Evolutionary conservation across 2,329 filamentous ascomycete genomes (phyloP).

Genomic region (Xylariomycetidae sp.): DNA sequence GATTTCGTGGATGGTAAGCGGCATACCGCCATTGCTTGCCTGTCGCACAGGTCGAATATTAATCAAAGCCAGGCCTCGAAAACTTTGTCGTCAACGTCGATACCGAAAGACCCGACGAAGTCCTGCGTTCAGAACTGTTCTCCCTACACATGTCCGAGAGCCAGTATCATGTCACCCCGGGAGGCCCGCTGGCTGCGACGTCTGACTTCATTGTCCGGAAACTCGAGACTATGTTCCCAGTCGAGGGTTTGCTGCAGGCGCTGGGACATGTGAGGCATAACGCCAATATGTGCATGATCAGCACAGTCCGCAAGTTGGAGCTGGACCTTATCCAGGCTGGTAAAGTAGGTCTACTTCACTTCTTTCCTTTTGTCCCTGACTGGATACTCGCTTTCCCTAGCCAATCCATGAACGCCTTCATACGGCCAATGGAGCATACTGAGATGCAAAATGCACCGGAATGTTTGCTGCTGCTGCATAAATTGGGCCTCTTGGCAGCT

Average conservation of each 20-base stretch:
- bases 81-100: slow-evolving; percentile 32
- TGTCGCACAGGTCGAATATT: too few species aligned
- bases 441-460: too few species aligned
- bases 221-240: slow-evolving; percentile 29
- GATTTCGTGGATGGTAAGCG: slow-evolving; percentile 46
- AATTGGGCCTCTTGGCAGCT: slow-evolving; percentile 6
- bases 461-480: slow-evolving; percentile 3
- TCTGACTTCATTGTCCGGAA: slow-evolving; percentile 32
- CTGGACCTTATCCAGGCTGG: slow-evolving; percentile 45
- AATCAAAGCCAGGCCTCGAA: slow-evolving; percentile 38
- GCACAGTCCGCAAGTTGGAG: slow-evolving; percentile 42
- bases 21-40: neutral
- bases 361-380: neutral
- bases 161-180: slow-evolving; percentile 17
- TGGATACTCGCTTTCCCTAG: neutral
- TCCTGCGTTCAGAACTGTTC: slow-evolving; percentile 36
- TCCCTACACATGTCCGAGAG: slow-evolving; percentile 33
- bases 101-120: slow-evolving; percentile 23
- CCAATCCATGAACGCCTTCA: neutral
- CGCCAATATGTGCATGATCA: too few species aligned
- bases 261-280: too few species aligned
- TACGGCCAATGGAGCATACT: too few species aligned
- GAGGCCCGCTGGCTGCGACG: slow-evolving; percentile 30
- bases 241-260: too few species aligned
- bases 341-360: too few species aligned